phyloP scores from a whole-genome alignment of 768 basidiomycete species.

The Phylloporus sp. region DNA sequence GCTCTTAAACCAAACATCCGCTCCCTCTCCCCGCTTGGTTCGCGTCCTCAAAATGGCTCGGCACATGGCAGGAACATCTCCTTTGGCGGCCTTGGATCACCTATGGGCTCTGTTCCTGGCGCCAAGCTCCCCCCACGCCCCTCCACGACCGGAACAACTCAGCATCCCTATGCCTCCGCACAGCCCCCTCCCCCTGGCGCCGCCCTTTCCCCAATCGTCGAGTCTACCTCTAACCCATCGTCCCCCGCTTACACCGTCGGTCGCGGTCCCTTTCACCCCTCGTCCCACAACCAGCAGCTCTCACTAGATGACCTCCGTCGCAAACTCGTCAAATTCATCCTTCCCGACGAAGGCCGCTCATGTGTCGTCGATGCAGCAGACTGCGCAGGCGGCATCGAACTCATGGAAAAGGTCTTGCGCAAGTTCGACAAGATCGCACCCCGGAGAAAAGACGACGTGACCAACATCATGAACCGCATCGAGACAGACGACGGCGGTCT shows the following conservation, averaged over 20 bases:
- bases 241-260: constrained; percentile 56
- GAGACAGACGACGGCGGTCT: constrained; percentile 71
- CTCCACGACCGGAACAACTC: constrained; percentile 37
- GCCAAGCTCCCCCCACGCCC: constrained; percentile 43
- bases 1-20: constrained; percentile 39
- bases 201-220: constrained; percentile 70
- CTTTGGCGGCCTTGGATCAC: constrained; percentile 39
- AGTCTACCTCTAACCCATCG: constrained; percentile 43
- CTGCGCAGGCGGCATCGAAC: constrained; percentile 76
- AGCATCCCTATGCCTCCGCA: constrained; percentile 59
- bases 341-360: constrained; percentile 76
- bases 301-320: constrained; percentile 75
- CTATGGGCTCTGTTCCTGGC: constrained; percentile 30
- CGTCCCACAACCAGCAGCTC: constrained; percentile 38
- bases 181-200: constrained; percentile 38
- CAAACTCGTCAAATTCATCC: constrained; percentile 82
- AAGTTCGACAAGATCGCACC: constrained; percentile 72
- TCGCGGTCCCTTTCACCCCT: constrained; percentile 53
- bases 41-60: constrained; percentile 40
- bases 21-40: constrained; percentile 24
- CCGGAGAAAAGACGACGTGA: constrained; percentile 40
- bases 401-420: constrained; percentile 82
- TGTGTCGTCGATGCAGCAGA: constrained; percentile 77
- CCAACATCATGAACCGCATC: constrained; percentile 46
- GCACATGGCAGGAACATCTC: constrained; percentile 54